phyloP scores from a whole-genome alignment of 768 basidiomycete species.

The Kwoniella bestiolae region DNA sequence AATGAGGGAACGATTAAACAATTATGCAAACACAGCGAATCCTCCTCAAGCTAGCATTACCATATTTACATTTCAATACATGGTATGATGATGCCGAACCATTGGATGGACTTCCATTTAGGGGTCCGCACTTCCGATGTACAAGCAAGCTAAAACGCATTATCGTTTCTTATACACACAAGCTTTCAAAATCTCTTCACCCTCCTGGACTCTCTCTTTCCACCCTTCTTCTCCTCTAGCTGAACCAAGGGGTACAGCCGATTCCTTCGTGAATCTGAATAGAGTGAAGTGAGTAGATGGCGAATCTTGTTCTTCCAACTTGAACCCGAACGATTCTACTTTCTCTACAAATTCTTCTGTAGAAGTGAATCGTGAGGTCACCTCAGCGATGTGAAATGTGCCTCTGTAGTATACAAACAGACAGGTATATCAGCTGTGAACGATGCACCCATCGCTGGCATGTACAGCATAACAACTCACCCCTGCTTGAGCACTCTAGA shows the following conservation, averaged over 20 bases:
- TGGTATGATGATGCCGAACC: neutral
- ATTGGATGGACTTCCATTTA: too few species aligned
- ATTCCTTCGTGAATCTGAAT: constrained; percentile 52
- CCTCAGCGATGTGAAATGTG: constrained; percentile 57
- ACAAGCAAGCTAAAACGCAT: neutral
- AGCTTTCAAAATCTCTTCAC: constrained; percentile 55
- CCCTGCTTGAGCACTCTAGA: constrained; percentile 82
- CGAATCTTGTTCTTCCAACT: constrained; percentile 47
- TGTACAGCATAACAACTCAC: constrained; percentile 61
- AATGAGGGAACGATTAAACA: too few species aligned
- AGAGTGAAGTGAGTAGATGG: constrained; percentile 58
- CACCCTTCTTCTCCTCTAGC: constrained; percentile 49
- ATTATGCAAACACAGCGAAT: too few species aligned
- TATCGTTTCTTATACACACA: constrained; percentile 59
- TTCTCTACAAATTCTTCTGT: constrained; percentile 51
- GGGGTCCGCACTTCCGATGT: too few species aligned
- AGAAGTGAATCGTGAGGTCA: constrained; percentile 56
- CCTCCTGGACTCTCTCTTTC: constrained; percentile 50
- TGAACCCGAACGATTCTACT: constrained; percentile 56
- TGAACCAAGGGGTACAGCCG: constrained; percentile 44
- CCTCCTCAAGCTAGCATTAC: too few species aligned
- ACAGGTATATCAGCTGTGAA: too few species aligned
- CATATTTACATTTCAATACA: too few species aligned
- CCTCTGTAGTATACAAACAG: constrained; percentile 38
- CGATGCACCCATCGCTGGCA: neutral